Conservation (phyloP, 768 basidiomycete genomes). For the Lactarius tabidus region DNA sequence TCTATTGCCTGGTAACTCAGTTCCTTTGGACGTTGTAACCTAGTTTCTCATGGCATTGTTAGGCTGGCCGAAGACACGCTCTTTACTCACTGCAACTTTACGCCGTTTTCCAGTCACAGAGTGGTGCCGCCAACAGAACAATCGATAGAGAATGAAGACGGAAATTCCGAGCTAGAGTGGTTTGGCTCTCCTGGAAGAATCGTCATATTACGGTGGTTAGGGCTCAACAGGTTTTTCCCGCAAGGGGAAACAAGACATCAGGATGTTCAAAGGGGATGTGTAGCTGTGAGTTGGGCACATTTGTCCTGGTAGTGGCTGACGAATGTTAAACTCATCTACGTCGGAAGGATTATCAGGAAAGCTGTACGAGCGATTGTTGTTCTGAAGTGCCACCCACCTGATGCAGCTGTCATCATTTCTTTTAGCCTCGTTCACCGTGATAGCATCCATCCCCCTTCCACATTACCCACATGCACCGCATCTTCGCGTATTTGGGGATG, state of each 20-base stretch:
- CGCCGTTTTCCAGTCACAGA: conserved; percentile 39
- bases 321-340: neutral
- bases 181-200: conserved; percentile 43
- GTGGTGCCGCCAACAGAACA: conserved; percentile 27
- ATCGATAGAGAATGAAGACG: conserved; percentile 25
- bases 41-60: neutral
- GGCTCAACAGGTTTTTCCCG: conserved; percentile 61
- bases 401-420: neutral
- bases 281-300: conserved; percentile 45
- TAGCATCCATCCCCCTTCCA: conserved; percentile 48
- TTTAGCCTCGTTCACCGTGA: conserved; percentile 62
- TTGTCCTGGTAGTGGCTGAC: neutral
- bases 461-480: conserved; percentile 34
- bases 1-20: conserved; percentile 56
- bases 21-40: neutral
- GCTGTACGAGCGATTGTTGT: conserved; percentile 45
- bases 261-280: conserved; percentile 50
- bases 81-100: conserved; percentile 49
- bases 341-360: conserved; percentile 69
- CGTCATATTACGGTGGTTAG: conserved; percentile 66
- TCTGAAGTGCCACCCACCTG: neutral
- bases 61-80: conserved; percentile 33
- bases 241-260: conserved; percentile 35
- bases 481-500: conserved; percentile 39
- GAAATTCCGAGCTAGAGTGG: conserved; percentile 3